A percentile compares a stretch with the other conserved stretches of the same genome.
Conservation (phyloP, 768 basidiomycete genomes). For the Suillus spraguei region DNA sequence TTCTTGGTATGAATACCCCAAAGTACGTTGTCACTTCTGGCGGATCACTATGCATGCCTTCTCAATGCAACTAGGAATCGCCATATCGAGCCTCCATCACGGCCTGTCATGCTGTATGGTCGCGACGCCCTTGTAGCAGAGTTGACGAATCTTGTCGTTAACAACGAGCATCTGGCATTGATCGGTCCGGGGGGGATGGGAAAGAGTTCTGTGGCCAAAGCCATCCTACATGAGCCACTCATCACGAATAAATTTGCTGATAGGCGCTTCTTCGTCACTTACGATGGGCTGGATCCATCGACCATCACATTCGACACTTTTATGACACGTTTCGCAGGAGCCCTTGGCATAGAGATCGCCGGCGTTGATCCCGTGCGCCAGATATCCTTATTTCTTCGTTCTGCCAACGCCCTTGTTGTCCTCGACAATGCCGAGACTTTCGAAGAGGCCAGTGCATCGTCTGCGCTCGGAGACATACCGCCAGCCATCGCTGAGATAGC, state of each 20-base stretch:
- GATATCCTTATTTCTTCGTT: not conserved
- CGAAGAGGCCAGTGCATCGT: not conserved
- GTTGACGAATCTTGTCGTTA: not conserved
- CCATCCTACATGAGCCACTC: constrained; percentile 1
- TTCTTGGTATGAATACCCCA: too few species aligned
- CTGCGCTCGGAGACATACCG: not conserved
- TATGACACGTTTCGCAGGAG: constrained; percentile 4
- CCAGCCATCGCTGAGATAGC: not conserved
- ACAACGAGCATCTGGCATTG: not conserved
- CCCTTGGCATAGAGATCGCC: not conserved
- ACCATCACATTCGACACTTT: constrained; percentile 2
- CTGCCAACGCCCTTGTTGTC: constrained; percentile 2
- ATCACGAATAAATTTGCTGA: not conserved
- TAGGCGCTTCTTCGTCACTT: not conserved
- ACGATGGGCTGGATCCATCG: not conserved
- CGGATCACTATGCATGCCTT: too few species aligned
- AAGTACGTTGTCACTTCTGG: too few species aligned
- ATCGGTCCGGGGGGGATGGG: constrained; percentile 1
- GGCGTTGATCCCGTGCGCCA: not conserved
- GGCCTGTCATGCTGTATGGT: too few species aligned
- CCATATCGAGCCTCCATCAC: too few species aligned
- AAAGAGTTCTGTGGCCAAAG: constrained; percentile 5
- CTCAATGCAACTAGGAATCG: too few species aligned
- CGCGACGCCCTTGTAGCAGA: not conserved
- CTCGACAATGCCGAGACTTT: constrained; percentile 6